Conservation (phyloP, 2,329 filamentous ascomycete species). For the Cladosporium sp. region DNA sequence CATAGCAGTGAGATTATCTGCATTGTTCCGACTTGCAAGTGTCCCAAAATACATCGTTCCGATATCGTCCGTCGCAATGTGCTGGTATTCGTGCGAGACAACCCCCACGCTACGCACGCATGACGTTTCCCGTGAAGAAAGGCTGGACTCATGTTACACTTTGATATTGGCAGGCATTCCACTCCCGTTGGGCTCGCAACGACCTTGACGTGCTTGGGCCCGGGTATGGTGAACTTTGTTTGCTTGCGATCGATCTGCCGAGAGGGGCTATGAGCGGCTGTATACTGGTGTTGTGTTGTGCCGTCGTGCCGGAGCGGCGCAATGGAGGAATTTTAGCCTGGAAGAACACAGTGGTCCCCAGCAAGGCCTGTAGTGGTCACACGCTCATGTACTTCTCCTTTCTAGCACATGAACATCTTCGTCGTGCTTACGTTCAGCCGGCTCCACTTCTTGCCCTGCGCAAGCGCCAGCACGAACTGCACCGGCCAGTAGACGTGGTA, state of each 20-base stretch:
- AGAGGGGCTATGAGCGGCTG: background rate
- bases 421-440: slow-evolving; percentile 68
- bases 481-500: slow-evolving; percentile 58
- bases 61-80: background rate
- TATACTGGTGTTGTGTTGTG: background rate
- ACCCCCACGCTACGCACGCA: background rate
- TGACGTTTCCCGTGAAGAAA: background rate
- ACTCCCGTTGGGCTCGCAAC: background rate
- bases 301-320: background rate
- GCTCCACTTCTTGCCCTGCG: slow-evolving; percentile 59
- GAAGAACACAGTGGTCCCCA: background rate
- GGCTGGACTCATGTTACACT: background rate
- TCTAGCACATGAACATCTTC: slow-evolving; percentile 55
- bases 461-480: slow-evolving; percentile 52
- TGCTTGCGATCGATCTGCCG: background rate
- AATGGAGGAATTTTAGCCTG: background rate
- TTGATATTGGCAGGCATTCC: background rate
- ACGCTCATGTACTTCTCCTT: background rate
- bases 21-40: background rate
- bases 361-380: background rate
- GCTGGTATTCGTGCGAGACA: background rate
- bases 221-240: background rate
- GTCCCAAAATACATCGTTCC: background rate
- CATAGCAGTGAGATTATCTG: background rate
- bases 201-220: background rate